Evolutionary conservation across 139 green algal genomes (phyloP).

Genomic region (Asterochloris sp.): DNA sequence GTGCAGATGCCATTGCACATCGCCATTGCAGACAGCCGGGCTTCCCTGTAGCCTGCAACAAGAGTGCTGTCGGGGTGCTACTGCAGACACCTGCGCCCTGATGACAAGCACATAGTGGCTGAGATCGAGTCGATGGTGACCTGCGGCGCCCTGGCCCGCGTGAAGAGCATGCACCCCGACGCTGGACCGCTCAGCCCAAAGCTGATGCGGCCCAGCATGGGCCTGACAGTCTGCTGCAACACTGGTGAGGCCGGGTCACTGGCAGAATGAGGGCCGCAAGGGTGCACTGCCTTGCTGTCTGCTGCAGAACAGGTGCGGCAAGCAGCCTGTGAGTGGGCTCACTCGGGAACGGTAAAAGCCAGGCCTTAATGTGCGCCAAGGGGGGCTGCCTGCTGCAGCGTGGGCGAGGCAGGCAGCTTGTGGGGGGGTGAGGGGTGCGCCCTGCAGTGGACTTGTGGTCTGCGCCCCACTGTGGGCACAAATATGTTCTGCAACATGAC

Average conservation of each 20-base stretch:
- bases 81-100: constrained; percentile 41
- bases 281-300: background rate
- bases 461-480: too few relatives aligned
- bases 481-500: too few relatives aligned
- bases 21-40: background rate
- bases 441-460: too few relatives aligned
- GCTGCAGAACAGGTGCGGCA: background rate
- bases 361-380: too few relatives aligned
- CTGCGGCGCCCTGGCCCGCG: background rate
- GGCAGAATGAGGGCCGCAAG: background rate
- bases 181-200: background rate
- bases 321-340: too few relatives aligned
- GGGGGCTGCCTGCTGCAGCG: too few relatives aligned
- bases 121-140: constrained; percentile 40
- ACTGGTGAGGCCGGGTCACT: background rate
- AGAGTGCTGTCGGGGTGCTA: background rate
- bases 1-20: too few relatives aligned
- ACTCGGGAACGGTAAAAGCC: too few relatives aligned
- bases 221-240: background rate
- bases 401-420: too few relatives aligned
- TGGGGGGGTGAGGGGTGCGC: too few relatives aligned
- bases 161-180: background rate
- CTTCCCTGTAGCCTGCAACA: background rate
- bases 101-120: constrained; percentile 45
- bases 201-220: background rate